Evolutionary conservation across 805 yeast species (phyloP), one percentile per base, ranked within the genome.

Genomic region (Tetrapisispora pingtungensis): DNA sequence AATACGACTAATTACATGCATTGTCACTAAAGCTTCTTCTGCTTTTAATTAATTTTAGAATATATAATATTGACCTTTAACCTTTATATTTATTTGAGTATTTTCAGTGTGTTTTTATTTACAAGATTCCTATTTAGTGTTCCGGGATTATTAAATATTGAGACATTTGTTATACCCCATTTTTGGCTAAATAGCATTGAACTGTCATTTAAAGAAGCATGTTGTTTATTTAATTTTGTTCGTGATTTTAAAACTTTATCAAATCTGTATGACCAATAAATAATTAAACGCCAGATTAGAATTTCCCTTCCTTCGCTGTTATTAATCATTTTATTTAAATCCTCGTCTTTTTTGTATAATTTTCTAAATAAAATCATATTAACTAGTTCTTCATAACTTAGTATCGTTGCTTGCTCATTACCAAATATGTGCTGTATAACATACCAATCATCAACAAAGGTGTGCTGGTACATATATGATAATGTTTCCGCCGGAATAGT

Each of bases 311-410:
- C 66, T 18, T 65, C 49, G 13, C 61, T 61, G 37, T 65, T 61
- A 18, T 62, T 47, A 7, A 65, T 68, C 51, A 70, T 44, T 35
- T 43, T 46, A 47, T 61, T 48, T 20, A 67, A 37, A 42, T 67
- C 64, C 20, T 62, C 68, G 1, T 46, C 54, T 13, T 49, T 44
- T 46, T 69, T 67, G 14, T 78, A 65, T 36, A 81, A 59, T 24
- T 78, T 79, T 45, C 88, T 68, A 47, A 77, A 79, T 34, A 78
- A 51, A 49, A 83, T 73, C 7, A 77, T 72, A 37, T 68, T 59
- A 2, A 78, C 62, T 31, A 81, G 55, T 56, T 82, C 88, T 46
- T 67, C 67, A 26, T 66, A 62, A 31, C 67, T 59, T 44, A 81
- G 52, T 1, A 49, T 41, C 7, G 52, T 41, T 10, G 22, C 32